Percentiles rank a stretch among this genome's conserved stretches.
Conservation (phyloP, 2,329 filamentous ascomycete species). For the Fusarium mundagurra region DNA sequence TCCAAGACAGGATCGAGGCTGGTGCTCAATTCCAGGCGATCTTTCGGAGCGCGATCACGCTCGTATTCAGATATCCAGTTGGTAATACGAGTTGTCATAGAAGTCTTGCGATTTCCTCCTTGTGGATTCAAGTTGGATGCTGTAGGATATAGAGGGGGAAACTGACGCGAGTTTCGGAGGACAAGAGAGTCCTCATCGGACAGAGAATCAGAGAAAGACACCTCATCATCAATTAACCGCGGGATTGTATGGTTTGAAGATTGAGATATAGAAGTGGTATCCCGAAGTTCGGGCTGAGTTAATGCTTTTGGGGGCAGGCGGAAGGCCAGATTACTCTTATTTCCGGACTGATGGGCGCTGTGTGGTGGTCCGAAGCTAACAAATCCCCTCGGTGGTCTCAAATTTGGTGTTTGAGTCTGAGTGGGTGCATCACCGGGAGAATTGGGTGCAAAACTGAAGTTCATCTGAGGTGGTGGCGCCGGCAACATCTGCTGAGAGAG, state of each 20-base stretch:
- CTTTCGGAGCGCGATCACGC: conserved; percentile 39
- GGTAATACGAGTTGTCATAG: conserved; percentile 48
- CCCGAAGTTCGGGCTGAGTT: conserved; percentile 2
- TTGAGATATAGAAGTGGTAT: conserved; percentile 25
- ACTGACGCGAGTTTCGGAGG: conserved; percentile 45
- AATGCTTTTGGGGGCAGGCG: neutral
- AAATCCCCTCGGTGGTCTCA: conserved; percentile 1
- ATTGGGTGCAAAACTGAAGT: neutral
- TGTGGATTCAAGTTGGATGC: conserved; percentile 32
- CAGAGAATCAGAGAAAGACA: conserved; percentile 36
- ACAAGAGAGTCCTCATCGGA: conserved; percentile 45
- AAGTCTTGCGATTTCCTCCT: conserved; percentile 39
- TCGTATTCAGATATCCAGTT: conserved; percentile 49
- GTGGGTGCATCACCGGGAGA: neutral
- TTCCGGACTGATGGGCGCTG: neutral
- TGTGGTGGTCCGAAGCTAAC: conserved; percentile 1
- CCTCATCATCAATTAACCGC: conserved; percentile 30
- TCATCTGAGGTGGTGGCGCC: conserved; percentile 7
- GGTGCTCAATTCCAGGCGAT: conserved; percentile 12
- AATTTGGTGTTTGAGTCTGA: neutral
- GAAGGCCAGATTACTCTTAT: neutral
- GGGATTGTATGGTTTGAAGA: conserved; percentile 39
- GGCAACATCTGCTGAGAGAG: neutral
- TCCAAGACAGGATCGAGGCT: conserved; percentile 7
- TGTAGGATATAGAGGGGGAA: conserved; percentile 48